Percentiles rank a stretch among this genome's conserved stretches.
These are phyloP conservation scores for Fistulinella prunicolor DNA, from an alignment of 768 basidiomycete species.

Conservation along the genomic window DNA sequence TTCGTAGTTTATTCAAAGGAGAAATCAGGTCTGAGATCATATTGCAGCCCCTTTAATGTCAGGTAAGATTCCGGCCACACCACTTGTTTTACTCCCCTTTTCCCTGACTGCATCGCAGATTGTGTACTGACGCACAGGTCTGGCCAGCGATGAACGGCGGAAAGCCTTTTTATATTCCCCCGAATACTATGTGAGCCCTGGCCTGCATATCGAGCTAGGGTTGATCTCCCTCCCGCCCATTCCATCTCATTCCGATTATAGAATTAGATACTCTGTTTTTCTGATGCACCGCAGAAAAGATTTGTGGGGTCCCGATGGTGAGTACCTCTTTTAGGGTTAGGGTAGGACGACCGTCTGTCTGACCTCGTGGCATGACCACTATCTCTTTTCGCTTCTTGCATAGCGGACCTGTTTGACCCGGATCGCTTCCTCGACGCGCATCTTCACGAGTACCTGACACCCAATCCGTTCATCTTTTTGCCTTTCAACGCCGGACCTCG, in stretches of 20 bases:
- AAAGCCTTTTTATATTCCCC: no score
- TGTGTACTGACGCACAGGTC: no score
- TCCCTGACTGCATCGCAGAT: no score
- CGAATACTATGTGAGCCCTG: no score
- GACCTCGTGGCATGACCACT: rapidly evolving
- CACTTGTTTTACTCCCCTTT: no score
- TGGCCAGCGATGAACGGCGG: no score
- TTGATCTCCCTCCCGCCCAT: not conserved
- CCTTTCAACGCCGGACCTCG: conserved; percentile 42
- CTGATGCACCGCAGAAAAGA: conserved; percentile 59
- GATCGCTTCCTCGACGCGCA: conserved; percentile 65
- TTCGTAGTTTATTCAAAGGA: no score
- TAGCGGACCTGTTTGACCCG: conserved; percentile 59
- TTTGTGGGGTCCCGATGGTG: conserved; percentile 69
- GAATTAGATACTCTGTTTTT: conserved; percentile 23
- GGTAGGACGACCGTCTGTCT: no score
- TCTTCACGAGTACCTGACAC: conserved; percentile 48
- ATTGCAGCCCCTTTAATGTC: no score
- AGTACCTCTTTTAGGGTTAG: not conserved
- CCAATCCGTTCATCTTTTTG: conserved; percentile 51
- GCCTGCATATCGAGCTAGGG: no score
- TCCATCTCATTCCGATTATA: not conserved
- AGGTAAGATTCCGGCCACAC: no score
- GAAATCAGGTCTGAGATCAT: no score
- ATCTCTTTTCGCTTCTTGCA: not conserved